Conservation (phyloP, 2,329 filamentous ascomycete genomes). For the Sporothrix humicola region DNA sequence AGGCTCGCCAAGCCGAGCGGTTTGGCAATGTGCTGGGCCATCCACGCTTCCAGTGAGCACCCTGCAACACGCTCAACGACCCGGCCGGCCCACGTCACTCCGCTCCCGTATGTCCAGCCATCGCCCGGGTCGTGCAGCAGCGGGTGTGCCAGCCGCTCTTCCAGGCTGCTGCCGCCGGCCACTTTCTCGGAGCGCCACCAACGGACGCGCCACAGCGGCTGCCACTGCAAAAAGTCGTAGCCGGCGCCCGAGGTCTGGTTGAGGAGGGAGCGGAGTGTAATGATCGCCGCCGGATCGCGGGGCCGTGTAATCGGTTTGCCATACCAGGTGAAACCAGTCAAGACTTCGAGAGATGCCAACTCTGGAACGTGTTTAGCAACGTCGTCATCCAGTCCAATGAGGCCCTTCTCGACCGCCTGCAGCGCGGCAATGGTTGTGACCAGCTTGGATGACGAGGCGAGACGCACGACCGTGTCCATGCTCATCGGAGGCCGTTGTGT, state of each 20-base stretch:
- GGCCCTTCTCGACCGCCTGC: conserved; percentile 33
- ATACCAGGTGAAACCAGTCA: conserved; percentile 51
- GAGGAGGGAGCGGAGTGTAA: conserved; percentile 56
- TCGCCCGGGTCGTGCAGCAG: conserved; percentile 44
- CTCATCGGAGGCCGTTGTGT: conserved; percentile 30
- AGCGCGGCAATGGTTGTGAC: conserved; percentile 33
- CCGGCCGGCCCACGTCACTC: conserved; percentile 43
- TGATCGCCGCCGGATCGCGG: conserved; percentile 40
- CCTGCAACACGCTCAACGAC: conserved; percentile 41
- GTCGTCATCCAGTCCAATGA: conserved; percentile 33
- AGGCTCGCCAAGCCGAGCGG: conserved; percentile 38
- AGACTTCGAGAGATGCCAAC: conserved; percentile 50
- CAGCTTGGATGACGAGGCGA: conserved; percentile 34
- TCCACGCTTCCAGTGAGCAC: conserved; percentile 39
- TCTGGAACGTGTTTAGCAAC: conserved; percentile 49
- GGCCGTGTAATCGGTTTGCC: conserved; percentile 45
- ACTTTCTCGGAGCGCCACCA: conserved; percentile 34
- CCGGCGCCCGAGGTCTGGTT: conserved; percentile 53
- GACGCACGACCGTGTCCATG: conserved; percentile 29
- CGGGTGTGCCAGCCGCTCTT: conserved; percentile 40
- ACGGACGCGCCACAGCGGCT: conserved; percentile 34
- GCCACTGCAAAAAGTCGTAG: conserved; percentile 48
- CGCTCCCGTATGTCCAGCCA: conserved; percentile 43
- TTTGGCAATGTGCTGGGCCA: conserved; percentile 38
- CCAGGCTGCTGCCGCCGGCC: conserved; percentile 36